These are phyloP conservation scores for Ustilago hordei DNA, from an alignment of 1,284 basidiomycete genomes.

Conservation along the genomic window DNA sequence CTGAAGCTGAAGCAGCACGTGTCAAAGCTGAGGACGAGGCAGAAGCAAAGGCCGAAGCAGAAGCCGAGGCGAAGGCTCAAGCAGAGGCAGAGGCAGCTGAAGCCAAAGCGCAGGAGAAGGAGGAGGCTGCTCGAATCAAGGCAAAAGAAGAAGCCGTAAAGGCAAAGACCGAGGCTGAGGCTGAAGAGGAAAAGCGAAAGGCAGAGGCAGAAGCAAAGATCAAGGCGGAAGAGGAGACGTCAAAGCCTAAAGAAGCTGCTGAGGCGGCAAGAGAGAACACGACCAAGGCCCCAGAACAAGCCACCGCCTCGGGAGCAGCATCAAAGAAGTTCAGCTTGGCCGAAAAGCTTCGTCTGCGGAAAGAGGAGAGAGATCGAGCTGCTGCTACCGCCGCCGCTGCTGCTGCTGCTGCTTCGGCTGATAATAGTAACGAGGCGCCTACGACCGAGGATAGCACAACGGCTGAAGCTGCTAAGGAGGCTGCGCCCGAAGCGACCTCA, in stretches of 20 bases:
- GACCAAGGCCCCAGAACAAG: neutral
- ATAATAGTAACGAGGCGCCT: neutral
- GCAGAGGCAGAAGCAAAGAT: neutral
- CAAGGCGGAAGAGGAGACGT: slow-evolving; percentile 2
- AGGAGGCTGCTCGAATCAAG: neutral
- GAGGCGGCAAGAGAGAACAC: neutral
- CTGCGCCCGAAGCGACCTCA: neutral
- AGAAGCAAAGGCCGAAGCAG: neutral
- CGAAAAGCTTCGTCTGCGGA: slow-evolving; percentile 44
- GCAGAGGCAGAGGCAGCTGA: neutral
- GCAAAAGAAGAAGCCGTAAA: neutral
- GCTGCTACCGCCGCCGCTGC: slow-evolving; percentile 27
- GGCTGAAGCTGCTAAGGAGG: neutral
- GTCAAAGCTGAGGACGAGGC: neutral
- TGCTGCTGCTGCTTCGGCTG: neutral
- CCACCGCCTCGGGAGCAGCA: slow-evolving; percentile 3
- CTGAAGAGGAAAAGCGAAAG: no score
- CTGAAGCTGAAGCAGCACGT: slow-evolving; percentile 5
- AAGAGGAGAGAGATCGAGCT: slow-evolving; percentile 45
- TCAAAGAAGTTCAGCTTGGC: slow-evolving; percentile 46
- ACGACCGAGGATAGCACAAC: neutral
- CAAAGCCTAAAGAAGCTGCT: neutral
- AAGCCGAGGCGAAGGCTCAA: slow-evolving; percentile 2
- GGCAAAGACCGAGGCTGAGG: neutral
- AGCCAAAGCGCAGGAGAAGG: neutral